Percentiles rank a stretch among this genome's conserved stretches.
These are phyloP conservation scores for Oxyria digyna DNA, from an alignment of 148 eudicot genomes.

Conservation along the genomic window DNA sequence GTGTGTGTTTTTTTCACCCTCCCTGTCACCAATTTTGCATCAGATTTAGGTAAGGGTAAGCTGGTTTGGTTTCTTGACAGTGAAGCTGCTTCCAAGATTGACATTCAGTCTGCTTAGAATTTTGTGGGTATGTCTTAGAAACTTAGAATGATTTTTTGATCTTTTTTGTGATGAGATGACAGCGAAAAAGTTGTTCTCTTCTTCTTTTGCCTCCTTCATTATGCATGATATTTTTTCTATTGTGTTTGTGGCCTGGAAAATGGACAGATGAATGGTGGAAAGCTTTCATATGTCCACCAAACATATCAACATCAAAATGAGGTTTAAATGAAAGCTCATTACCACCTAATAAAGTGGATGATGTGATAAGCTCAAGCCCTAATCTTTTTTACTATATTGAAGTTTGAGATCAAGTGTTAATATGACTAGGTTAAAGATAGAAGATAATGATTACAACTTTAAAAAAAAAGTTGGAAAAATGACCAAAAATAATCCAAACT, in stretches of 20 bases:
- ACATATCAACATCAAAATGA: conserved; percentile 1
- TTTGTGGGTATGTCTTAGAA: no score
- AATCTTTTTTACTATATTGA: neutral
- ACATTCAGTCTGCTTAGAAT: conserved; percentile 12
- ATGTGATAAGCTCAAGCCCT: neutral
- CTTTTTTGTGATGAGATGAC: no score
- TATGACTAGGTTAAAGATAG: neutral
- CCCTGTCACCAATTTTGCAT: conserved; percentile 59
- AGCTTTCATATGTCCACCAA: neutral
- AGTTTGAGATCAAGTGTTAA: neutral
- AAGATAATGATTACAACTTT: neutral
- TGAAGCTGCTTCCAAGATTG: conserved; percentile 47
- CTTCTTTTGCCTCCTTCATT: neutral
- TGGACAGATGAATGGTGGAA: neutral
- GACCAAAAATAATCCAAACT: no score
- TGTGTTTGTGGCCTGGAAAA: neutral
- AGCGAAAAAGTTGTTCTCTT: no score
- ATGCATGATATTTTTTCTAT: neutral
- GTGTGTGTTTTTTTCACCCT: no score
- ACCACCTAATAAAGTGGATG: neutral
- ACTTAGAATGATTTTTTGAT: no score
- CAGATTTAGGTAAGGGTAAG: conserved; percentile 44
- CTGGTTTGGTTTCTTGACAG: conserved; percentile 62
- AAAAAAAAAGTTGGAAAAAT: no score
- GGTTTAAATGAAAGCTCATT: neutral